These are phyloP conservation scores for Infundibulicybe gibba DNA, from an alignment of 768 basidiomycete genomes.

Conservation along the genomic window DNA sequence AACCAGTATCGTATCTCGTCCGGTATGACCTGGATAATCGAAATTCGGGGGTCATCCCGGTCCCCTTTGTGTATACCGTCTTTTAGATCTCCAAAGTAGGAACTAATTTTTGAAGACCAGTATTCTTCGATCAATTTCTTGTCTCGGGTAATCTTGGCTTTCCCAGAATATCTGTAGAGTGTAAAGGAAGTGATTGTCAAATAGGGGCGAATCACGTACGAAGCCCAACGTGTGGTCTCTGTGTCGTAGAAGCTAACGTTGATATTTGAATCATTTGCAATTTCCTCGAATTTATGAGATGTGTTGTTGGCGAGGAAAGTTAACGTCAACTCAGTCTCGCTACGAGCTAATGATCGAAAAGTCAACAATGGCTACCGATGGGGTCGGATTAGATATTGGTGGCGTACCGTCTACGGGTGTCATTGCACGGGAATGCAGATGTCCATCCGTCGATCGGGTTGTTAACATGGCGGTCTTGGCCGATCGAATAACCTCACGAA, in stretches of 20 bases:
- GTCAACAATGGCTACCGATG: neutral
- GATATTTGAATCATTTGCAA: constrained; percentile 70
- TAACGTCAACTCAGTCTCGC: constrained; percentile 48
- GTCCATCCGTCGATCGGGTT: constrained; percentile 62
- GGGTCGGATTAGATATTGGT: neutral
- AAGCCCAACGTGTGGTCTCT: constrained; percentile 72
- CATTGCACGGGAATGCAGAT: constrained; percentile 83
- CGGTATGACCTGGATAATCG: constrained; percentile 75
- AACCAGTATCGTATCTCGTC: constrained; percentile 83
- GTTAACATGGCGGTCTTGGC: constrained; percentile 76
- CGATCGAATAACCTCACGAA: constrained; percentile 60
- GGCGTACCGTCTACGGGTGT: constrained; percentile 59
- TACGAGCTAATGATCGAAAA: constrained; percentile 29
- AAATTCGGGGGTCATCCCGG: constrained; percentile 72
- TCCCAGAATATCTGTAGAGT: constrained; percentile 58
- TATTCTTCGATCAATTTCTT: constrained; percentile 59
- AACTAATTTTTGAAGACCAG: constrained; percentile 54
- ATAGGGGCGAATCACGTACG: constrained; percentile 25
- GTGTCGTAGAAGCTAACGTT: constrained; percentile 79
- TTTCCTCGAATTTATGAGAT: constrained; percentile 73
- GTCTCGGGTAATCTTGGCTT: constrained; percentile 63
- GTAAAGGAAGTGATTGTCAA: neutral
- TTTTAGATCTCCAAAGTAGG: constrained; percentile 85
- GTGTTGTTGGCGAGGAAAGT: constrained; percentile 73
- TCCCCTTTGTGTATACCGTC: constrained; percentile 86